These are phyloP conservation scores for Aspergillus bertholletiae DNA, from an alignment of 495 filamentous ascomycete genomes.

Conservation along the genomic window DNA sequence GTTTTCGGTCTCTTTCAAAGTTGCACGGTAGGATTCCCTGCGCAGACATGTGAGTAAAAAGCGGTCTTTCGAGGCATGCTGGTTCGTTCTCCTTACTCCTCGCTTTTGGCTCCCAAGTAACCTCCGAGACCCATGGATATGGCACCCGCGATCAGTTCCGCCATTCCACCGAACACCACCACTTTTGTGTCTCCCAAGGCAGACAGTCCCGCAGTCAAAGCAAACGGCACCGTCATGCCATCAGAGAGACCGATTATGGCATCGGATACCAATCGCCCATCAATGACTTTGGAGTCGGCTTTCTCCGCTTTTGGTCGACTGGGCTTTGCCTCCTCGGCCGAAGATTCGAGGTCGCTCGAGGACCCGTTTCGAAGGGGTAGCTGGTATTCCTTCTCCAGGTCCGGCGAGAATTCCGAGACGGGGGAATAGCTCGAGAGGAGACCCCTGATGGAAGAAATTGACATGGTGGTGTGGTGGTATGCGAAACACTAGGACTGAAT, in stretches of 20 bases:
- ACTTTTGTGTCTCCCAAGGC: slow-evolving; percentile 51
- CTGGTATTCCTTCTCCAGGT: slow-evolving; percentile 33
- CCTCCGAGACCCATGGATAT: slow-evolving; percentile 60
- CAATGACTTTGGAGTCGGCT: slow-evolving; percentile 28
- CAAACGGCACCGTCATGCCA: slow-evolving; percentile 59
- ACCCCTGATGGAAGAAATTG: slow-evolving; percentile 31
- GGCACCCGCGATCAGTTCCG: slow-evolving; percentile 55
- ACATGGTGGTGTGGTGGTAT: slow-evolving; percentile 23
- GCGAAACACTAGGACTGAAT: neutral
- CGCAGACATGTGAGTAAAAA: neutral
- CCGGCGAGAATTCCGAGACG: slow-evolving; percentile 29
- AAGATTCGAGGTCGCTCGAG: slow-evolving; percentile 19
- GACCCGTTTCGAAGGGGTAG: slow-evolving; percentile 18
- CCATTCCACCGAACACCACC: slow-evolving; percentile 56
- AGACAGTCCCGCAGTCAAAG: slow-evolving; percentile 54
- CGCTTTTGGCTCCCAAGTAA: slow-evolving; percentile 66
- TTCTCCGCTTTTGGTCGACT: slow-evolving; percentile 6
- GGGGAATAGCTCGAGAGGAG: slow-evolving; percentile 38
- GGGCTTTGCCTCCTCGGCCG: slow-evolving; percentile 9
- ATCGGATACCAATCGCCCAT: slow-evolving; percentile 53
- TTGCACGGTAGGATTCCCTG: slow-evolving; percentile 53
- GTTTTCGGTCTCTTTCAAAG: slow-evolving; percentile 40
- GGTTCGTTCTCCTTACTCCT: slow-evolving; percentile 44
- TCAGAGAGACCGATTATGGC: slow-evolving; percentile 60
- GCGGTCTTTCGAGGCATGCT: neutral